Base-by-base conservation (phyloP, 73 alveolate genomes). In the Paramecium caudatum region DNA sequence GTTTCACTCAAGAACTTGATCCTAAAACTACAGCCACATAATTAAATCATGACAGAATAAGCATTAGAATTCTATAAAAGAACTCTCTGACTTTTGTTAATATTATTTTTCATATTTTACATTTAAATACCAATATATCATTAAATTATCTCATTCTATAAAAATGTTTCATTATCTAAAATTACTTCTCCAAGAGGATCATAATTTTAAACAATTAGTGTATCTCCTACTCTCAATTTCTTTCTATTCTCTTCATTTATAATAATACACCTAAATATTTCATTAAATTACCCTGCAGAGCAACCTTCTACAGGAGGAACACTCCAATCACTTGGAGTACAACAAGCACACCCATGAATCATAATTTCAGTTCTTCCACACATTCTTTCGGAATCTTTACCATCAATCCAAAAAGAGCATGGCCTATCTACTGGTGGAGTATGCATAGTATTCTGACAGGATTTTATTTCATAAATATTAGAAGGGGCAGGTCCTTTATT, bases 401-500 rank as follows among this genome's bases (percentile, higher is more conserved):
- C 93, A 9, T 90, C 91, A 47, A 91, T 68, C 61, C 82, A 90
- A 90, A 91, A 91, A 2, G 95, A 55, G 30, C 95, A 91, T 30
- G 95, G 94, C 21, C 92, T 90, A 10, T 90, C 81, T 8, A 90
- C 94, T 41, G 88, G 43, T 6, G 95, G 82, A 45, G 12, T 27
- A 46, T 68, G 95, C 95, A 91, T 91, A 46, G 88, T 46, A 49
- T 91, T 90, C 36, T 86, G 61, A 55, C 95, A 91, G 1, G 25
- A 3, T 15, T 88, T 91, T 15, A 91, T 39, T 27, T 82, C 68
- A 69, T 91, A 91, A 12, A 33, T 69, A 37, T 90, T 69, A 16
- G 94, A 91, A 1, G 95, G 95, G 5, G 92, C 92, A 21, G 95
- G 95, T 41, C 95, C 95, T 25, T 70, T 34, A 32, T 90, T 90